Conservation (phyloP, 768 basidiomycete genomes). For the Melanogaster broomeanus region DNA sequence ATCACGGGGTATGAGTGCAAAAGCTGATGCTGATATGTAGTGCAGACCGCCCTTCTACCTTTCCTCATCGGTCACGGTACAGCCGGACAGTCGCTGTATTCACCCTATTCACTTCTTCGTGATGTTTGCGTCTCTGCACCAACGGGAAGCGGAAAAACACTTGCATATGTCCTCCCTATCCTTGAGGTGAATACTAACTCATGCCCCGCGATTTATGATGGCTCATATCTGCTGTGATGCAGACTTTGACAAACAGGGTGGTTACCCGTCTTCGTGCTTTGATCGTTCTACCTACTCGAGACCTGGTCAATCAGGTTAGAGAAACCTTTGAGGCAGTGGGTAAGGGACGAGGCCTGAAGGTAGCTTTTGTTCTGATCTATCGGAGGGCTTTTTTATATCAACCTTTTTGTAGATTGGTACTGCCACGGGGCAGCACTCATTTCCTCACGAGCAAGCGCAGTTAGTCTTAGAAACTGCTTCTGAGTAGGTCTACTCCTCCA, state of each 20-base stretch:
- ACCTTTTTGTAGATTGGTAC: slow-evolving; percentile 57
- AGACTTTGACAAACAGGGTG: slow-evolving; percentile 73
- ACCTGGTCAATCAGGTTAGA: slow-evolving; percentile 87
- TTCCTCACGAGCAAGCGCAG: slow-evolving; percentile 85
- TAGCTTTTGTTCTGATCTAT: slow-evolving; percentile 24
- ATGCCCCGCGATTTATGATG: background rate
- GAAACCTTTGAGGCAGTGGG: slow-evolving; percentile 88
- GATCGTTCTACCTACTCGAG: slow-evolving; percentile 89
- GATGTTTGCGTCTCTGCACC: slow-evolving; percentile 96
- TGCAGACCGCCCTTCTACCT: slow-evolving; percentile 87
- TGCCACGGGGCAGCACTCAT: slow-evolving; percentile 93
- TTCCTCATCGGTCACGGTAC: slow-evolving; percentile 60
- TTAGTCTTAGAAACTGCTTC: slow-evolving; percentile 62
- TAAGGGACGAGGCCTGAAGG: slow-evolving; percentile 87
- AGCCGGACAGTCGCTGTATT: slow-evolving; percentile 54
- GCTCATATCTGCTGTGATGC: background rate
- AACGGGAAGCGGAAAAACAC: slow-evolving; percentile 96
- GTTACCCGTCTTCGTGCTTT: slow-evolving; percentile 87
- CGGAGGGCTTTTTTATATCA: background rate
- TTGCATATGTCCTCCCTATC: slow-evolving; percentile 94
- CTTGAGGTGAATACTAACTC: slow-evolving; percentile 60
- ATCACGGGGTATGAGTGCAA: background rate
- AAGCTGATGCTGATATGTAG: slow-evolving; percentile 43
- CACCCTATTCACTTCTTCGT: slow-evolving; percentile 62
- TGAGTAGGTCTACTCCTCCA: slow-evolving; percentile 40